Conservation (phyloP, 176 grass and related monocot genomes). For the Rhynchospora pubera region DNA sequence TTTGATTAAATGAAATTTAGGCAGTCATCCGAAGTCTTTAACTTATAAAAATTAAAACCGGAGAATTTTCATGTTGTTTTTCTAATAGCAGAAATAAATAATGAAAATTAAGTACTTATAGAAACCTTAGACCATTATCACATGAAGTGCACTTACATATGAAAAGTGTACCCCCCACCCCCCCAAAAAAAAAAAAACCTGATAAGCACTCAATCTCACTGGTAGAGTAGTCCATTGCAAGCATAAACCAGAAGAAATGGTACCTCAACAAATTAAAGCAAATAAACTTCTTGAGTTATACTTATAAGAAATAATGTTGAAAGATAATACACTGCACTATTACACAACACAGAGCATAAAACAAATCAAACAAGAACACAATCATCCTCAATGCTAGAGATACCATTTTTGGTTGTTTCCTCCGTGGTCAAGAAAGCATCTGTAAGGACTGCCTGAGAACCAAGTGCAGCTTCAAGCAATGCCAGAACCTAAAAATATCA, state of each 20-base stretch:
- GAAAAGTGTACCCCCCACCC: no score
- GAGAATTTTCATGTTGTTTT: background rate
- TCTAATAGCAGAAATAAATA: background rate
- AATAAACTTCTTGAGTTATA: background rate
- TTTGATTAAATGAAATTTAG: background rate
- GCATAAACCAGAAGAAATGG: background rate
- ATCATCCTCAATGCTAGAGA: background rate
- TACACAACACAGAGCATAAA: background rate
- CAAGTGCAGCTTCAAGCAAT: background rate
- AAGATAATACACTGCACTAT: background rate
- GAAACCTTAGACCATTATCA: no score
- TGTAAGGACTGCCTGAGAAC: conserved; percentile 10
- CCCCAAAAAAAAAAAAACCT: background rate
- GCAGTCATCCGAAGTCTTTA: background rate
- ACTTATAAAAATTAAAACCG: background rate
- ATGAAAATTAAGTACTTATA: background rate
- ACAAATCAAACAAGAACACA: conserved; percentile 8
- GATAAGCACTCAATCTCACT: no score
- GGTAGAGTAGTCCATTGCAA: no score
- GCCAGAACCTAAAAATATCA: conserved; percentile 6
- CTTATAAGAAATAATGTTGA: background rate
- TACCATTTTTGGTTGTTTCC: no score
- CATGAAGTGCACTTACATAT: no score
- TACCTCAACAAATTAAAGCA: background rate
- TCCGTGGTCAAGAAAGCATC: background rate